Evolutionary conservation across 108 stramenopile species (phyloP).

Genomic region (Pseudonitzschia pungens): DNA sequence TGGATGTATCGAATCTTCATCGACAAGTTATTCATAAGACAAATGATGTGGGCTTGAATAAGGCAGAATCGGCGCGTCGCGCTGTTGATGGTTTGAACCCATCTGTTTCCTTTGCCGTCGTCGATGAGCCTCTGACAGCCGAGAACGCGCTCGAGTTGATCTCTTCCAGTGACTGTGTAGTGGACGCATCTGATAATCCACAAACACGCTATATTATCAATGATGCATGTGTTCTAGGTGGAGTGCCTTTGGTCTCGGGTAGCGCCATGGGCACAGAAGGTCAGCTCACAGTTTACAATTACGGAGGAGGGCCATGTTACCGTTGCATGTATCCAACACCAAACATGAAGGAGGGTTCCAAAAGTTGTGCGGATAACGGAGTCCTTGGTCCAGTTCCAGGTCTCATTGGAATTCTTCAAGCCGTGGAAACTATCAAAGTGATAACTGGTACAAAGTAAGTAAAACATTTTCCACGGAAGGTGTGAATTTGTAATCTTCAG

Average conservation of each 20-base stretch:
- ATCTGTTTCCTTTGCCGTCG: conserved; percentile 43
- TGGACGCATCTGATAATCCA: conserved; percentile 98
- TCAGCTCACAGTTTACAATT: conserved; percentile 85
- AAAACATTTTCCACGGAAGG: not conserved
- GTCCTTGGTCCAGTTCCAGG: conserved; percentile 91
- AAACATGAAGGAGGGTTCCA: conserved; percentile 56
- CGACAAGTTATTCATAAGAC: conserved; percentile 92
- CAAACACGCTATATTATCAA: conserved; percentile 92
- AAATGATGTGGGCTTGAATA: conserved; percentile 69
- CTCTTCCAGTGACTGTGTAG: conserved; percentile 69
- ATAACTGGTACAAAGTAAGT: conserved; percentile 72
- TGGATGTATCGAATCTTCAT: conserved; percentile 95
- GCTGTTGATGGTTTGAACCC: conserved; percentile 71
- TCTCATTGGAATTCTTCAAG: conserved; percentile 91
- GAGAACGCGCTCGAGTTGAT: conserved; percentile 69
- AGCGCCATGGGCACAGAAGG: conserved; percentile 88
- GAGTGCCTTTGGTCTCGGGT: conserved; percentile 79
- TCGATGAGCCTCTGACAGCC: conserved; percentile 36
- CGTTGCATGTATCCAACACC: conserved; percentile 88
- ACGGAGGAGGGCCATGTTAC: conserved; percentile 68
- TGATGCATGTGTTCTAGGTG: conserved; percentile 91
- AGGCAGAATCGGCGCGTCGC: conserved; percentile 71
- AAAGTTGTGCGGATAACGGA: conserved; percentile 83
- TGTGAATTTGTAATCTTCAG: too few relatives aligned
- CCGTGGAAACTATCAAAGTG: conserved; percentile 88